Evolutionary conservation across 2,329 filamentous ascomycete genomes (phyloP), one percentile per base, ranked within the genome.

Genomic region (Exophiala bonariae): DNA sequence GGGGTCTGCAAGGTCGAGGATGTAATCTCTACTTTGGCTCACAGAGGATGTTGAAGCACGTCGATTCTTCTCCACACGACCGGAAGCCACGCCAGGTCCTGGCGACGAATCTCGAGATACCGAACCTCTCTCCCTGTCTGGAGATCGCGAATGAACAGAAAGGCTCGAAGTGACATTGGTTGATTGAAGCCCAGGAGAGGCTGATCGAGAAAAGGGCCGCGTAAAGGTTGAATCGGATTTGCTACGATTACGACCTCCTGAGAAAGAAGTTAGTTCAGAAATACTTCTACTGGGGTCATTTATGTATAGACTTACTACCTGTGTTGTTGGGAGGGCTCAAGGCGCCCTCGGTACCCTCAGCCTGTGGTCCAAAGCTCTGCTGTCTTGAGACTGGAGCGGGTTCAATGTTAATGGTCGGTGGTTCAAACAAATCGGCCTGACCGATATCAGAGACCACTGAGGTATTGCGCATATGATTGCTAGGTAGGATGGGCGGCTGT

Each of bases 371-470:
- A 63, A 87, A 86, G 58, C 76, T 82, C 43, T 76, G 79, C 60
- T 81, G 81, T 48, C 79, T 73, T 42, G 86, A 81, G 8, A 59
- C 56, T 7, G 84, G 84, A 18, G 91, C 91, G 66, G 89, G 90
- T 64, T 96, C 88, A 59, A 96, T 93, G 63, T 93, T 95, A 68
- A 96, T 96, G 41, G 91, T 88, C 0, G 91, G 91, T n/a, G 91
- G 88, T 3, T 86, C 86, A 85, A 95, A 93, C 57, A 87, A 79
- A 40, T 84, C 81, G 36, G 80, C 82, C 63, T 80, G 83, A 4
- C 82, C 80, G 63, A 87, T 79, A 47, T 91, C 86, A 22, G 56
- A 58, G 42, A 74, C 72, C 52, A 72, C 65, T 18, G 69, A 69
- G n/a, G 67, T 65, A 18, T 74, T 70, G 47, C 65, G 72, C 30